Base-by-base conservation (phyloP, 208 protist species). In the Trichomonas vaginalis region DNA sequence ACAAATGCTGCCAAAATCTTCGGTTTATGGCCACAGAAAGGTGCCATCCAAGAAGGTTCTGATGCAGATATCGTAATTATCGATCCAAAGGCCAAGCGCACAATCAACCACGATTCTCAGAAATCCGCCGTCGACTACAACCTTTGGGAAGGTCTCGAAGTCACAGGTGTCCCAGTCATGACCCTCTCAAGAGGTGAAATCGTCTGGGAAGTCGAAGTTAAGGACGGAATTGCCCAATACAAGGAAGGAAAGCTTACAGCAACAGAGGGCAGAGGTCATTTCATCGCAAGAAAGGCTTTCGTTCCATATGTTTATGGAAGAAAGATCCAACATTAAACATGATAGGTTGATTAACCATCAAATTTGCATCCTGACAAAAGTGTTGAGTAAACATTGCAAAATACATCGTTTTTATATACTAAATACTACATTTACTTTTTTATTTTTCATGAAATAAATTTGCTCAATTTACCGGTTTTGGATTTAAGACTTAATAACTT, bases 11-110 rank as follows among this genome's bases (percentile, higher is more conserved):
- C 82, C 0, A 88, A 88, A 23, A 88, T 88, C 8, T 88, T 88
- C 40, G 82, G 82, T 17, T 48, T 88, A 17, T 88, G 32, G 12
- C 82, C 82, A n/a, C 35, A 47, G 37, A 88, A 88, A 48, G 82
- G 82, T n/a, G 2, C 32, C 17, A 88, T 88, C 17, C 14, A 6
- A 46, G 40, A 45, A 21, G 82, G 82, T 17, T 35, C 15, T 88
- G 82, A 88, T 88, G 82, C 82, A 48, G 82, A 88, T 88, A 47
- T 88, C 37, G 82, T 88, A n/a, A 47, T 88, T 17, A 47, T 88
- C 37, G 82, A 88, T 88, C 82, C 82, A 88, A 88, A 88, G 35
- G 82, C 82, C 0, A 88, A 88, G 40, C 9, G 82, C 2, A 40
- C 37, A 47, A 88, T 88, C 40, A 37, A 45, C 0, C 23, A 88